Conservation (phyloP, 805 yeast species). For the Nakazawaea wyomingensis region DNA sequence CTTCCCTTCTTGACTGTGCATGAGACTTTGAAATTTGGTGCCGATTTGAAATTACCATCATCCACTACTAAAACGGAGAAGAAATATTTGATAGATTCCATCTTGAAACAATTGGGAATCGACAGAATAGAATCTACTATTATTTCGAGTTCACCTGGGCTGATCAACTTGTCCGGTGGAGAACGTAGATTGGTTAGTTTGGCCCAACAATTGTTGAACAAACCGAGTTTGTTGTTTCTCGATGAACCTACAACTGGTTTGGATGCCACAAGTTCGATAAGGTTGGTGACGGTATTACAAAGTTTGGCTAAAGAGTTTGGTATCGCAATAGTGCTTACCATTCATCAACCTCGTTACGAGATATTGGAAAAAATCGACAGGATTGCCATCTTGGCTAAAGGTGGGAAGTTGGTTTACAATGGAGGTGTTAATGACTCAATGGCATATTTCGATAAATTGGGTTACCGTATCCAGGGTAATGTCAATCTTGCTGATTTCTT, state of each 20-base stretch:
- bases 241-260: slow-evolving; percentile 40
- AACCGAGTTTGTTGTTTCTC: slow-evolving; percentile 61
- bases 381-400: slow-evolving; percentile 57
- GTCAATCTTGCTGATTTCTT: slow-evolving; percentile 27
- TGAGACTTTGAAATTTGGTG: slow-evolving; percentile 59
- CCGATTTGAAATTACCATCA: slow-evolving; percentile 52
- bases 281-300: slow-evolving; percentile 50
- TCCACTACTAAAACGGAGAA: slow-evolving; percentile 36
- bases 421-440: slow-evolving; percentile 12
- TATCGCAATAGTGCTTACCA: slow-evolving; percentile 59
- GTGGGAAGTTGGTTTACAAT: slow-evolving; percentile 32
- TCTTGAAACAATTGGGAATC: slow-evolving; percentile 53
- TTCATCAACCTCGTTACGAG: slow-evolving; percentile 75
- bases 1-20: slow-evolving; percentile 60
- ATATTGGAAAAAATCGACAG: slow-evolving; percentile 57
- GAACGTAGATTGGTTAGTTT: slow-evolving; percentile 66
- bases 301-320: slow-evolving; percentile 47
- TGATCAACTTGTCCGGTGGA: slow-evolving; percentile 65
- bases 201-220: slow-evolving; percentile 63
- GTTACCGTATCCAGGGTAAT: slow-evolving; percentile 10
- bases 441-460: slow-evolving; percentile 12
- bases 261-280: slow-evolving; percentile 63
- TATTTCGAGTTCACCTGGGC: slow-evolving; percentile 40
- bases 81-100: slow-evolving; percentile 39
- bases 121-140: slow-evolving; percentile 45